A percentile compares a stretch with the other conserved stretches of the same genome.
These are phyloP conservation scores for Xerophyta viscosa DNA, from an alignment of 106 monocot species.

Conservation along the genomic window DNA sequence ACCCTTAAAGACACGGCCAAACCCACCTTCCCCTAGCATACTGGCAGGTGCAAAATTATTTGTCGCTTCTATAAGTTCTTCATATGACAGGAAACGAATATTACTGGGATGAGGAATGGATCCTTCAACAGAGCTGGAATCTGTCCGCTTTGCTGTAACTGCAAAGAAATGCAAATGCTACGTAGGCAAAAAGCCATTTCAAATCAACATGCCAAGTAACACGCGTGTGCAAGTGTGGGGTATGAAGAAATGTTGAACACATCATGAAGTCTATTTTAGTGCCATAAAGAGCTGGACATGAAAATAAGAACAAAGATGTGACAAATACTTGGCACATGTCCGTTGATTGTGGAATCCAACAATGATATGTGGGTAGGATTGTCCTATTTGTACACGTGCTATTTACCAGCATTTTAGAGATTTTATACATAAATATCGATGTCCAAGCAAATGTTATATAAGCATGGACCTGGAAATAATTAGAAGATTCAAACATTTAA, in stretches of 20 bases:
- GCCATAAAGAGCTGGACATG: no score
- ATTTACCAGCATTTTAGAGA: no score
- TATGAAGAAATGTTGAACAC: not conserved
- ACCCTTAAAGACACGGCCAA: slow-evolving; percentile 93
- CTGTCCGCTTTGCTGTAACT: slow-evolving; percentile 39
- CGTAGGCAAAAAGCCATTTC: not conserved
- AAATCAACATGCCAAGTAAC: not conserved
- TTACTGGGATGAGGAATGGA: slow-evolving; percentile 72
- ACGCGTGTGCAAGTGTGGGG: not conserved
- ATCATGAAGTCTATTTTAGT: no score
- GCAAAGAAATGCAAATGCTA: slow-evolving; percentile 13
- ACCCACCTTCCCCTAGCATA: slow-evolving; percentile 90
- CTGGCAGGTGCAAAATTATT: slow-evolving; percentile 71
- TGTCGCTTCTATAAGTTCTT: slow-evolving; percentile 94
- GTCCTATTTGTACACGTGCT: no score
- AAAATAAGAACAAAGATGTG: no score
- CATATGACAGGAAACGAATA: slow-evolving; percentile 74
- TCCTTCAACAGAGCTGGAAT: slow-evolving; percentile 45
- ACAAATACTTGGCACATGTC: no score
- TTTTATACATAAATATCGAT: no score
- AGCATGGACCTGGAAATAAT: no score
- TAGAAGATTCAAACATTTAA: no score
- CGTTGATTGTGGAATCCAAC: no score
- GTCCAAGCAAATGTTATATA: no score
- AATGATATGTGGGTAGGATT: no score